Evolutionary conservation across 1,139 yeast species (phyloP), one percentile per base, ranked within the genome.

Genomic region (Spathaspora sp.): DNA sequence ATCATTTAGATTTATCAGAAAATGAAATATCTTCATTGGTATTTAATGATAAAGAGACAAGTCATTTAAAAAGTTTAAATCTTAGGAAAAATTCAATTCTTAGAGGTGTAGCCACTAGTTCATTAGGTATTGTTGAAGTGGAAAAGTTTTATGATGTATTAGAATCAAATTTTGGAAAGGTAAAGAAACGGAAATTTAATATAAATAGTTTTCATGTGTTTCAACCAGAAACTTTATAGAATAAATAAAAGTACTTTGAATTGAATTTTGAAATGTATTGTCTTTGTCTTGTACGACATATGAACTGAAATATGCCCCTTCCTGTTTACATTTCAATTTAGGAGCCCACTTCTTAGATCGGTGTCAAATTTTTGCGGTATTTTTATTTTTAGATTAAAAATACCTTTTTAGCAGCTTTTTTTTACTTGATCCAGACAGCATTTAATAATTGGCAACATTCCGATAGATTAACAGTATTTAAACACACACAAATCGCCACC

Each of bases 191-290:
- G 31, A 64, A 63, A 46, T 63, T 56, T 44, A 64, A 64, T 47
- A 57, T 66, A 8, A 66, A 65, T 50, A 56, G 63, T 39, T 47
- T 59, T 33, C 72, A 67, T 50, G 51, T 37, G 20, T 62, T 65
- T 47, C 37, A 43, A 23, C 4, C n/a, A 26, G 29, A 11, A 26
- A 4, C 4, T 26, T 26, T 26, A 26, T 26, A 26, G 29, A 26
- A 26, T 26, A 26, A 11, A 26, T 4, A 26, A 10, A 26, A 26
- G n/a, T 26, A 9, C 29, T 26, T 26, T 26, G 29, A 4, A 26
- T 10, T 26, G n/a, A 10, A 26, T 9, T 10, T 11, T 26, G n/a
- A 9, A 4, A 10, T 26, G 29, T 11, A 26, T 7, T 24, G 26
- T 7, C 26, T 7, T 24, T 24, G 26, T 7, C 26, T 24, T 24